Base-by-base conservation (phyloP, 805 yeast species). In the Debaryomyces maramus region DNA sequence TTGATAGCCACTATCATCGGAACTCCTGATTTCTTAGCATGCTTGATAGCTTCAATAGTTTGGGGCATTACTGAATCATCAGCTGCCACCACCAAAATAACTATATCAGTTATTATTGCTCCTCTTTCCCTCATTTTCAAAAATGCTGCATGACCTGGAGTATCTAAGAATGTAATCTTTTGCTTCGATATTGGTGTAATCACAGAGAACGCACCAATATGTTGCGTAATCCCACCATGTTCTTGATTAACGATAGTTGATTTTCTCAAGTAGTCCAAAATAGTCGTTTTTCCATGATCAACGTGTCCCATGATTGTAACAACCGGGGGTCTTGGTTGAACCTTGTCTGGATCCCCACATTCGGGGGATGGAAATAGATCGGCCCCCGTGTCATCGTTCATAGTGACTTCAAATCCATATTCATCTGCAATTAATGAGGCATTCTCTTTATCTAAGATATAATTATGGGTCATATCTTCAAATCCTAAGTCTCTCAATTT, bases 281-380 rank as follows among this genome's bases (percentile, higher is more conserved):
- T 83, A 0, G 99, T 91, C 2, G 99, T 93, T 60, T 93, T 93
- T 2, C 99, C 99, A 57, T 93, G 99, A 62, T 93, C 99, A 21
- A 93, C 99, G 61, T 93, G 99, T 2, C 99, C 99, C 98, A 93
- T 93, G 38, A 93, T 87, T 0, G 99, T 90, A 4, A 93, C 97
- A 17, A 93, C 84, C 0, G 99, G 99, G 0, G 99, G 89, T 48
- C 98, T 70, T 5, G 81, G 72, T 32, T 77, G 79, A 46, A 84
- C 58, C 16, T 63, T 54, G 5, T 65, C 63, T n/a, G 59, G 55
- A 20, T 73, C 73, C 2, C 65, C 71, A 0, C 86, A 77, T 2
- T 65, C 64, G 0, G 81, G 77, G 11, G 76, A 71, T 13, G 88
- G 80, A 46, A 82, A 78, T 38, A 83, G 62, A 45, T 80, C 83